A percentile compares a stretch with the other conserved stretches of the same genome.
Evolutionary conservation across 176 grass and related monocot genomes (phyloP).

Genomic region (Lolium rigidum): DNA sequence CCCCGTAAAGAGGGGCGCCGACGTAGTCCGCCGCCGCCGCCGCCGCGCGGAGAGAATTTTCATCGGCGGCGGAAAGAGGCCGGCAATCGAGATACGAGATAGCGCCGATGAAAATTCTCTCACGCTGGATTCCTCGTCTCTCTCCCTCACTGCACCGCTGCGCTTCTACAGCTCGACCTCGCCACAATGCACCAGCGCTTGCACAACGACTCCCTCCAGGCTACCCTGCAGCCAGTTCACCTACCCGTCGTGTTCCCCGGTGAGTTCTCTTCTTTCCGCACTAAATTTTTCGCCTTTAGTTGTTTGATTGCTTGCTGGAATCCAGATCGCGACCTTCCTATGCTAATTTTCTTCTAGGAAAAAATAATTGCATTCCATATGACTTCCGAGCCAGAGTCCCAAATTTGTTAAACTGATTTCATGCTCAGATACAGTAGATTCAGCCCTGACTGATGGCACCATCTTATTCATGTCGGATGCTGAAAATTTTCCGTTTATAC

Average conservation of each 20-base stretch:
- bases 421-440: no score
- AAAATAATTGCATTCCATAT: not conserved
- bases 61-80: not conserved
- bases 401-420: not conserved
- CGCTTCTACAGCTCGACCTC: not conserved
- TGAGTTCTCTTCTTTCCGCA: not conserved
- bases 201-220: not conserved
- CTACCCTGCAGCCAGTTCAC: not conserved
- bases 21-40: not conserved
- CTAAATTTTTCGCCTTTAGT: not conserved
- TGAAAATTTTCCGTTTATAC: not conserved
- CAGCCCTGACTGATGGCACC: not conserved
- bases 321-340: not conserved
- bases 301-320: not conserved
- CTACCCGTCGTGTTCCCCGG: not conserved
- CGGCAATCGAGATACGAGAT: not conserved
- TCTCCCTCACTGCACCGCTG: not conserved
- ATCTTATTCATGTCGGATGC: not conserved
- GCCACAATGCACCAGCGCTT: not conserved
- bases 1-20: no score
- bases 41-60: no score
- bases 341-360: not conserved
- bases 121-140: not conserved
- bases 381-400: not conserved
- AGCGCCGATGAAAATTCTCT: not conserved